These are phyloP conservation scores for Coemansia sp. DNA, from an alignment of 192 early-diverging fungal genomes.

Conservation along the genomic window DNA sequence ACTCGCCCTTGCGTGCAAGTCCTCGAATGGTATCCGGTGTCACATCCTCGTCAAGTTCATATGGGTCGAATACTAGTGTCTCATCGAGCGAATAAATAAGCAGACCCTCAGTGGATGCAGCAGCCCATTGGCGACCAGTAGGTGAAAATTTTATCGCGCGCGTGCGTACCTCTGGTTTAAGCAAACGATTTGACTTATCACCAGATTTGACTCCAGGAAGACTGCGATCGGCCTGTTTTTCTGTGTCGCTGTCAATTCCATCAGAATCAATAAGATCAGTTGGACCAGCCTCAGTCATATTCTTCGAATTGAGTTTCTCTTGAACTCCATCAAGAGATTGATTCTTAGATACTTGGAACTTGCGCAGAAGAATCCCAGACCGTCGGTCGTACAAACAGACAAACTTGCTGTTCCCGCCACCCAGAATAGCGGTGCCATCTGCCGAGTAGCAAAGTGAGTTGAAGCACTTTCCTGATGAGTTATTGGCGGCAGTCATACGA, in stretches of 20 bases:
- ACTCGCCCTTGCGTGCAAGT: constrained; percentile 74
- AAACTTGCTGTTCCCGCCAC: constrained; percentile 92
- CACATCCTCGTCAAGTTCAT: constrained; percentile 95
- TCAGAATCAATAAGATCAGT: constrained; percentile 80
- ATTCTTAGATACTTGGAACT: constrained; percentile 91
- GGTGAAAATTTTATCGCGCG: constrained; percentile 89
- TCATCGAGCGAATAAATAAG: constrained; percentile 96
- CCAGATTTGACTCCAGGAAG: constrained; percentile 87
- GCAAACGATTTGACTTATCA: constrained; percentile 77
- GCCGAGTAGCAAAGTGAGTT: constrained; percentile 91
- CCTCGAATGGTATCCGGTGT: constrained; percentile 83
- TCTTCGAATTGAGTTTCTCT: constrained; percentile 81
- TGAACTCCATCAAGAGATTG: constrained; percentile 90
- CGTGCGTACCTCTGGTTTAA: constrained; percentile 78
- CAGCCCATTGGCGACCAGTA: constrained; percentile 92
- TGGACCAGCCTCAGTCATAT: constrained; percentile 95
- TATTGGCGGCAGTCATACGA: constrained; percentile 77
- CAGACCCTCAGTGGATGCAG: constrained; percentile 93
- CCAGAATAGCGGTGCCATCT: constrained; percentile 89
- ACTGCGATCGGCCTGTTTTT: constrained; percentile 70
- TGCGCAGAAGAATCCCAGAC: constrained; percentile 72
- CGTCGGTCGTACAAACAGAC: constrained; percentile 92
- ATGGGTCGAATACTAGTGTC: constrained; percentile 91
- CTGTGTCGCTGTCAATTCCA: constrained; percentile 76
- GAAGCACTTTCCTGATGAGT: constrained; percentile 83